Evolutionary conservation across 768 basidiomycete genomes (phyloP).

Genomic region (Amanita brunnescens): DNA sequence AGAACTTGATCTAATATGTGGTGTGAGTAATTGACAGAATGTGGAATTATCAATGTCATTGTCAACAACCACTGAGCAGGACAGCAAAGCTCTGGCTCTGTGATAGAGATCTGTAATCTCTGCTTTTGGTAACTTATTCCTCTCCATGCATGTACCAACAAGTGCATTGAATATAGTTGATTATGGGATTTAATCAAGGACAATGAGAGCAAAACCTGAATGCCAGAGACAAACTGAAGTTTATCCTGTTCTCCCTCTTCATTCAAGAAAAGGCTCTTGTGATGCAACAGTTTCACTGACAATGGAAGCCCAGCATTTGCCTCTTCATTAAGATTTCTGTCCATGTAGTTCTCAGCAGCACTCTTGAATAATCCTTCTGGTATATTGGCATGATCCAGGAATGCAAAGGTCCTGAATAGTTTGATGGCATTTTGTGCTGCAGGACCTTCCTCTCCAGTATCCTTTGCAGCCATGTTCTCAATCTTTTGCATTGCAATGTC

Average conservation of each 20-base stretch:
- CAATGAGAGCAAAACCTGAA: no score
- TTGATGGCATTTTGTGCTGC: no score
- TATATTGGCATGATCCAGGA: not conserved
- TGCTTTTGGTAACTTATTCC: not conserved
- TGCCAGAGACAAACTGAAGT: constrained; percentile 8
- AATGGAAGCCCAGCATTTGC: not conserved
- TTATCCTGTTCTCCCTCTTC: constrained; percentile 7
- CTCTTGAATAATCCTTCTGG: no score
- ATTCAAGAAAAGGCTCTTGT: not conserved
- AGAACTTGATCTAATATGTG: no score
- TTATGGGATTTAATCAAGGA: no score
- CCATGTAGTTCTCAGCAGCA: not conserved
- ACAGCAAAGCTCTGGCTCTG: not conserved
- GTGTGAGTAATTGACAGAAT: not conserved
- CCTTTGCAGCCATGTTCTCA: no score
- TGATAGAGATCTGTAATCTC: no score
- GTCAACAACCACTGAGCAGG: not conserved
- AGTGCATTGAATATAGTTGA: no score
- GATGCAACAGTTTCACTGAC: not conserved
- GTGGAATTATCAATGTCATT: not conserved
- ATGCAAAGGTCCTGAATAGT: not conserved
- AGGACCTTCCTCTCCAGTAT: not conserved
- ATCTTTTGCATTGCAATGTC: no score
- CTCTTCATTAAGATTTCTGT: not conserved
- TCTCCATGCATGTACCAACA: constrained; percentile 8